A percentile compares a stretch with the other conserved stretches of the same genome.
These are phyloP conservation scores for Lumnitzera racemosa DNA, from an alignment of 345 rosid species.

Conservation along the genomic window DNA sequence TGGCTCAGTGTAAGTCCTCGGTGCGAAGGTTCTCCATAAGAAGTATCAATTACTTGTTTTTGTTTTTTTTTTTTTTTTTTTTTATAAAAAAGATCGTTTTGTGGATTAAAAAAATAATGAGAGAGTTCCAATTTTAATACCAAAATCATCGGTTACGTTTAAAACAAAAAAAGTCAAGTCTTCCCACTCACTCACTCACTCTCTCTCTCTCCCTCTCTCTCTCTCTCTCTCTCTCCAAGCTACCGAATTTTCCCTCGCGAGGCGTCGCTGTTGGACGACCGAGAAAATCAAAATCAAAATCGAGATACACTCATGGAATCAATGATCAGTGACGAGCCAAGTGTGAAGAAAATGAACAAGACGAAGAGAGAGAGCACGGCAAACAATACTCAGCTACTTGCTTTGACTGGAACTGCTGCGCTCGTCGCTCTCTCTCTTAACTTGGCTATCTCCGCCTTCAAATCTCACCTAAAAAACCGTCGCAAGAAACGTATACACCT, in stretches of 20 bases:
- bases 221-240: background rate
- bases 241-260: background rate
- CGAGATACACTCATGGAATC: background rate
- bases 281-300: background rate
- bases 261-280: background rate
- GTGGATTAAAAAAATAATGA: no score
- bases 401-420: conserved; percentile 77
- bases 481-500: conserved; percentile 42
- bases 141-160: no score
- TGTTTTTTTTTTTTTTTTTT: no score
- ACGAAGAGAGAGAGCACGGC: conserved; percentile 26
- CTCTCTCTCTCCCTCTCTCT: no score
- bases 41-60: no score
- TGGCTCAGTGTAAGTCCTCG: no score
- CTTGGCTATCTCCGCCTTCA: conserved; percentile 64
- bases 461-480: conserved; percentile 36
- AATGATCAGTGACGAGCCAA: conserved; percentile 25
- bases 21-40: no score
- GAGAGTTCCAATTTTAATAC: no score
- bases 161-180: no score
- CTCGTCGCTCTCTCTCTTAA: conserved; percentile 48
- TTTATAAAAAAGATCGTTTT: no score
- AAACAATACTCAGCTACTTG: conserved; percentile 19
- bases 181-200: no score
- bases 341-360: conserved; percentile 21